These are phyloP conservation scores for Penicillium lagena DNA, from an alignment of 495 filamentous ascomycete genomes.

Conservation along the genomic window DNA sequence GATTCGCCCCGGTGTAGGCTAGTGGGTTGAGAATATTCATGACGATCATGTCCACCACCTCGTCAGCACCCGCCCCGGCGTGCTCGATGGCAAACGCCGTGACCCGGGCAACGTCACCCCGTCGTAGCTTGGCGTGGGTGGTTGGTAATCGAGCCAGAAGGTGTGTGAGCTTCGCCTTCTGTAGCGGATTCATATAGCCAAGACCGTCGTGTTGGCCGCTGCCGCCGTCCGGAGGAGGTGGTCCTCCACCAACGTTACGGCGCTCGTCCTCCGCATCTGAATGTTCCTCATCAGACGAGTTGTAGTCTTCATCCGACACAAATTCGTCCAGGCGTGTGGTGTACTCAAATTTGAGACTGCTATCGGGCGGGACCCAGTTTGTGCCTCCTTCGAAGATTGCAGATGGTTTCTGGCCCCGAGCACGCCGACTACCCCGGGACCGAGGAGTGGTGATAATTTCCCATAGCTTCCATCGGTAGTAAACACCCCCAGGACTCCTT, in stretches of 20 bases:
- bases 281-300: constrained; percentile 82
- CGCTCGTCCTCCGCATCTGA: constrained; percentile 66
- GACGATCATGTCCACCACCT: constrained; percentile 83
- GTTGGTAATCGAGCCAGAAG: constrained; percentile 76
- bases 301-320: constrained; percentile 75
- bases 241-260: constrained; percentile 44
- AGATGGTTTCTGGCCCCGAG: constrained; percentile 18
- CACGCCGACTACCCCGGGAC: constrained; percentile 18
- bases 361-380: constrained; percentile 65
- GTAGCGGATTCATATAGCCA: constrained; percentile 74
- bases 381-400: constrained; percentile 63
- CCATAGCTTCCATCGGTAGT: constrained; percentile 90
- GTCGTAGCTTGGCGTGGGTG: constrained; percentile 64
- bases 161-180: constrained; percentile 76
- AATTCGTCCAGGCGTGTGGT: constrained; percentile 68
- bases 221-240: constrained; percentile 40
- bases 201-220: constrained; percentile 45
- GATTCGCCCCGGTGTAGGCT: constrained; percentile 53
- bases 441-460: constrained; percentile 57
- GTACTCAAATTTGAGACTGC: constrained; percentile 65
- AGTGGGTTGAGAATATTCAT: constrained; percentile 72
- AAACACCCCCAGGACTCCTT: constrained; percentile 69
- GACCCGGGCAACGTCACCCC: constrained; percentile 80
- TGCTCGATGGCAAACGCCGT: constrained; percentile 88
- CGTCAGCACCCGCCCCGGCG: constrained; percentile 70